Evolutionary conservation across 2,329 filamentous ascomycete species (phyloP), one percentile per base, ranked within the genome.

Genomic region (Biscogniauxia marginata): DNA sequence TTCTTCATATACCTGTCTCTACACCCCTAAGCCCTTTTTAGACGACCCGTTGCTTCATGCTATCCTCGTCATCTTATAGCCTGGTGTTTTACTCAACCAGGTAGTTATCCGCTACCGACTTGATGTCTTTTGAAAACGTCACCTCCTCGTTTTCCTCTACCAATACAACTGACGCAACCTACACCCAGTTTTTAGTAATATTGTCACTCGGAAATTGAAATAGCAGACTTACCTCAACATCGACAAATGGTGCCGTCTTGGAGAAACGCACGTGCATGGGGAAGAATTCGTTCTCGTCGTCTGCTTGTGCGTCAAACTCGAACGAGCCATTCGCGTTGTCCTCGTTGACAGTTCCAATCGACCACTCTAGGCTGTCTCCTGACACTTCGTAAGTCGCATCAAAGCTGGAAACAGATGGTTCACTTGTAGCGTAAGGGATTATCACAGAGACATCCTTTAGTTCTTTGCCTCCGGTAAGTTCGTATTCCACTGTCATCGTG

Each of bases 281-380:
- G 86, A 99, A 99, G 79, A 98, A 98, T 67, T 97, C 93, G 55
- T 91, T 88, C 71, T 98, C 95, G 64, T 93, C 90, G 54, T 86
- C 84, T 9, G 90, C 90, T 72, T 90, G 86, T 1, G 92, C 91
- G 75, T 98, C 95, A 64, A 99, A 98, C 73, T 99, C 95, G 69
- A 99, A 98, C 48, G 90, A 88, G 18, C 95, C 95, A 44, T 81
- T 92, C 18, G 87, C 77, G 71, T 95, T 96, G 56, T 88, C 87
- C 50, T 91, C 87, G 67, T 93, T 89, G 44, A 98, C 87, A 4
- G 85, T 84, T 59, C 95, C 93, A 66, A 99, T 90, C 45, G 88
- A 89, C 95, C 95, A 99, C 72, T 98, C 93, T 55, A 99, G 75
- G 71, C 87, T 91, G 72, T 98, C 93, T 22, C 93, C 95, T 5